Evolutionary conservation across 768 basidiomycete genomes (phyloP).

Genomic region (Hygrophorus russula): DNA sequence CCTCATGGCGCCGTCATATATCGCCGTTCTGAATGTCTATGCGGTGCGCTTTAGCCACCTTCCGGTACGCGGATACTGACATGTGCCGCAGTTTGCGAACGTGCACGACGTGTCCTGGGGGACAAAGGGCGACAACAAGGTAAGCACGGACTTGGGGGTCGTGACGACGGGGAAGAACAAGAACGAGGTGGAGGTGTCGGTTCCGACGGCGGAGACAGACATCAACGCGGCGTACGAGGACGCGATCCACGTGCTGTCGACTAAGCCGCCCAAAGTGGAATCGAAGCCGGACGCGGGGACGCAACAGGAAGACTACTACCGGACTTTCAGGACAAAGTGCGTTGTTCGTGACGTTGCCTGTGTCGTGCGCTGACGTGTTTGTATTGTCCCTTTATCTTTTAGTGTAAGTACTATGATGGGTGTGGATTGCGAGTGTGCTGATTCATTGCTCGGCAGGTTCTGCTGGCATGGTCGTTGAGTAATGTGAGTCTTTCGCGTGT

Average conservation of each 20-base stretch:
- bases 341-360: slow-evolving; percentile 13
- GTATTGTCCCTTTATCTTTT: slow-evolving; percentile 5
- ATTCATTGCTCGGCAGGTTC: slow-evolving; percentile 30
- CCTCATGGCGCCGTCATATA: slow-evolving; percentile 89
- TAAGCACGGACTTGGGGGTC: slow-evolving; percentile 75
- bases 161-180: slow-evolving; percentile 56
- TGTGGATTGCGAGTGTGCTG: slow-evolving; percentile 5
- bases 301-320: slow-evolving; percentile 78
- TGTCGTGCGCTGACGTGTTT: slow-evolving; percentile 6
- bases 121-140: slow-evolving; percentile 89
- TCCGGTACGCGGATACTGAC: neutral
- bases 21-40: slow-evolving; percentile 88
- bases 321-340: slow-evolving; percentile 84
- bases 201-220: slow-evolving; percentile 83
- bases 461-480: slow-evolving; percentile 81
- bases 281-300: slow-evolving; percentile 49
- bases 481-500: slow-evolving; percentile 39
- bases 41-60: slow-evolving; percentile 27
- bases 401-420: slow-evolving; percentile 18
- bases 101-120: slow-evolving; percentile 94
- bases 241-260: slow-evolving; percentile 70
- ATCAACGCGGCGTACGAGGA: slow-evolving; percentile 87
- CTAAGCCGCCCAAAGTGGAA: slow-evolving; percentile 68
- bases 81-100: slow-evolving; percentile 56
- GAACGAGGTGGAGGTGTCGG: slow-evolving; percentile 76